phyloP scores from a whole-genome alignment of 2,329 filamentous ascomycete species.

The Aspergillus costaricaensis region DNA sequence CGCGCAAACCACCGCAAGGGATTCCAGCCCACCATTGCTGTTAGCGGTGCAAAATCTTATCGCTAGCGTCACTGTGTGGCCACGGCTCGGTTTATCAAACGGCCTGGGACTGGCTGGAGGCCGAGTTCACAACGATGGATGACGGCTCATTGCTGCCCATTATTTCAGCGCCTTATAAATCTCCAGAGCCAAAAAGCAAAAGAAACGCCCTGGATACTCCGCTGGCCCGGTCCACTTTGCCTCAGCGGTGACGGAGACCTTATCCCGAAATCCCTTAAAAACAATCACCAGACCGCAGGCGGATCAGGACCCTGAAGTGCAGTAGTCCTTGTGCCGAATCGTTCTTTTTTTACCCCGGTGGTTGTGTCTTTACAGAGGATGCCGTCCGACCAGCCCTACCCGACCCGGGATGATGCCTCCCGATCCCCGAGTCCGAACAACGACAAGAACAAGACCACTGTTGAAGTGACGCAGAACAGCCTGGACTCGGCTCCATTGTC shows the following conservation, averaged over 20 bases:
- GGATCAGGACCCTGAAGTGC: background rate
- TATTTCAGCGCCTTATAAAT: background rate
- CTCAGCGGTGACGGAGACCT: background rate
- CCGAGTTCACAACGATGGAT: too few relatives aligned
- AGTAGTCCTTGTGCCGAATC: background rate
- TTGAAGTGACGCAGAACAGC: background rate
- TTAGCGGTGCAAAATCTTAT: slow-evolving; percentile 6
- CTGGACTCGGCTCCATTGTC: background rate
- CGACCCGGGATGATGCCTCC: background rate
- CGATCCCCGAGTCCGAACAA: slow-evolving; percentile 1
- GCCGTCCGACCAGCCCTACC: background rate
- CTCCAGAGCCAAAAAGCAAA: background rate
- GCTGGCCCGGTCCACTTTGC: background rate
- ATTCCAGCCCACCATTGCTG: background rate
- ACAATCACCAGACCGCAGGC: background rate
- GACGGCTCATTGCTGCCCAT: background rate
- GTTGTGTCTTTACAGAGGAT: background rate
- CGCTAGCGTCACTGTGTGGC: background rate
- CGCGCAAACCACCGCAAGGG: slow-evolving; percentile 10
- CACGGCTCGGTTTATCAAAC: background rate
- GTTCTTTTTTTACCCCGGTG: background rate
- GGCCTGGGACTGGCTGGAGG: background rate
- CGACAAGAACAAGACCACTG: background rate
- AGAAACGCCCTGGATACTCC: background rate
- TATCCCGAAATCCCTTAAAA: background rate